Evolutionary conservation across 495 filamentous ascomycete genomes (phyloP).

Genomic region (Penicillium atrosanguineum): DNA sequence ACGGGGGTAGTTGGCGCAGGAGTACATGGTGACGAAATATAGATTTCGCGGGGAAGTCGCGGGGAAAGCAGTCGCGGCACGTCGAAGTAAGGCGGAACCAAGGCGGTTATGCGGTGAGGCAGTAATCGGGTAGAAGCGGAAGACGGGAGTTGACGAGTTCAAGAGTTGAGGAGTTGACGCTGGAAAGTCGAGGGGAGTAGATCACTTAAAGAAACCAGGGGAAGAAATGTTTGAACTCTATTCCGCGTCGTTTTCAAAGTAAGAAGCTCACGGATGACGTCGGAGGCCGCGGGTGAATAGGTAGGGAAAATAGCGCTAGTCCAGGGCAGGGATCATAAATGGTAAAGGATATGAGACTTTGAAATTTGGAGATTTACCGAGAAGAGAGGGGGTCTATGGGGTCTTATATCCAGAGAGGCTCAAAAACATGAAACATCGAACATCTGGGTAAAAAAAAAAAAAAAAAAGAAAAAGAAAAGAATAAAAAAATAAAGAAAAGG

Average conservation of each 20-base stretch:
- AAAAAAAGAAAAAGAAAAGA: not conserved
- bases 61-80: not conserved
- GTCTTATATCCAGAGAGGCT: constrained; percentile 1
- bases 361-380: not conserved
- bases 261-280: not conserved
- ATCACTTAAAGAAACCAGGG: constrained; percentile 11
- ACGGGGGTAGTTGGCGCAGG: constrained; percentile 50
- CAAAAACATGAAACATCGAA: not conserved
- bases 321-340: not conserved
- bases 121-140: not conserved
- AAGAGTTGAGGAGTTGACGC: not conserved
- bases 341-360: too few relatives aligned
- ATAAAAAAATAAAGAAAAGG: constrained; percentile 1
- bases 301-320: not conserved
- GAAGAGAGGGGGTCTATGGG: constrained; percentile 3
- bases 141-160: not conserved
- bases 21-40: constrained; percentile 38
- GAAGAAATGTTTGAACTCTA: constrained; percentile 12
- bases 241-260: not conserved
- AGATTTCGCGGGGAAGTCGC: constrained; percentile 3
- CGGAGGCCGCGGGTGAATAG: not conserved
- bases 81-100: not conserved
- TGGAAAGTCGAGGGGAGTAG: not conserved
- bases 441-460: not conserved
- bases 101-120: not conserved